A percentile compares a stretch with the other conserved stretches of the same genome.
Conservation (phyloP, 768 basidiomycete genomes). For the Lactifluus hygrophoroides region DNA sequence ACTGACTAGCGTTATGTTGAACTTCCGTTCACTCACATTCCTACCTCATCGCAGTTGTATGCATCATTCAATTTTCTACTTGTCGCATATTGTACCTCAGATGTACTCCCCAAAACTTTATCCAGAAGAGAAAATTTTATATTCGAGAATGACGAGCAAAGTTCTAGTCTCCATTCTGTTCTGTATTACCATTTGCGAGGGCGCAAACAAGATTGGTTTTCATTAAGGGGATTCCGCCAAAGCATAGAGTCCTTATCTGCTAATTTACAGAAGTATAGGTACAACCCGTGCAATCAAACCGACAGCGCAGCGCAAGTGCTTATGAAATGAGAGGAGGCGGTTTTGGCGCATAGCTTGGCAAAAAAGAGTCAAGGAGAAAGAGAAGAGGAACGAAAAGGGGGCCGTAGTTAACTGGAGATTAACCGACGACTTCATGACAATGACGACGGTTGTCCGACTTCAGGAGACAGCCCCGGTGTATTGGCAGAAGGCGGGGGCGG, state of each 20-base stretch:
- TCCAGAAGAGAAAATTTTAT: too few relatives aligned
- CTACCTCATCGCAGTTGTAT: too few relatives aligned
- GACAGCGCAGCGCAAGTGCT: background rate
- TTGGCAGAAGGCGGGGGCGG: background rate
- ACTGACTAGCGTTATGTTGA: too few relatives aligned
- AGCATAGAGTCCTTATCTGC: constrained; percentile 7
- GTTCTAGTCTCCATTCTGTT: too few relatives aligned
- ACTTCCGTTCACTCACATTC: too few relatives aligned
- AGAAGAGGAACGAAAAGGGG: background rate
- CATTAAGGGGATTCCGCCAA: background rate
- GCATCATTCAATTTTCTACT: background rate
- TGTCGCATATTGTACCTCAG: background rate
- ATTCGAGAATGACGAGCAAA: too few relatives aligned
- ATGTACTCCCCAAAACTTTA: background rate
- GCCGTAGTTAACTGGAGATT: too few relatives aligned
- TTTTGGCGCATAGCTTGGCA: background rate
- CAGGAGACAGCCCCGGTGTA: background rate
- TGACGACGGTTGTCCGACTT: constrained; percentile 5
- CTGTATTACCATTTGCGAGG: too few relatives aligned
- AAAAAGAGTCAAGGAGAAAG: background rate
- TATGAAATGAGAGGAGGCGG: background rate
- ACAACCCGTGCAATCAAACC: background rate
- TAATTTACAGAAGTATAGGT: constrained; percentile 13
- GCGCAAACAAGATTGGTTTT: background rate
- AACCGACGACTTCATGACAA: constrained; percentile 2